phyloP scores from a whole-genome alignment of 2,329 filamentous ascomycete genomes.

The Trichophyton benhamiae region DNA sequence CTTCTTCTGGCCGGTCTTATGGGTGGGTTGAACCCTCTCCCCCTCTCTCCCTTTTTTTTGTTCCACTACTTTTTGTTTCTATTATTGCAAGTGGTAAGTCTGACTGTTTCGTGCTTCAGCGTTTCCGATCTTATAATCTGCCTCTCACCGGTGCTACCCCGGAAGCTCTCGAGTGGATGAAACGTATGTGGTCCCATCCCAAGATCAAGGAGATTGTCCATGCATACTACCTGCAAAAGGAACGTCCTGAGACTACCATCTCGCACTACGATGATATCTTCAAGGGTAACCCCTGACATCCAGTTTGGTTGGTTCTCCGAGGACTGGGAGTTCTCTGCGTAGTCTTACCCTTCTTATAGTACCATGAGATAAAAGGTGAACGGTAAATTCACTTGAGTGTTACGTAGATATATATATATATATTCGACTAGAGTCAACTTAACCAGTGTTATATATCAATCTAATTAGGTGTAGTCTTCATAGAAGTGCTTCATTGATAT shows the following conservation, averaged over 20 bases:
- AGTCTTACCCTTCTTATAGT: not conserved
- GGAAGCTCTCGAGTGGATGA: conserved; percentile 23
- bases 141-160: conserved; percentile 18
- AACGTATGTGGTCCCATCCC: conserved; percentile 25
- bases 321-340: conserved; percentile 20
- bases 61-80: not conserved
- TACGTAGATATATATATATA: no score
- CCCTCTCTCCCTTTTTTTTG: not conserved
- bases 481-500: no score
- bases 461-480: no score
- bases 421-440: no score
- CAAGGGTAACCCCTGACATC: conserved; percentile 17
- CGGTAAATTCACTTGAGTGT: no score
- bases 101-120: conserved; percentile 14
- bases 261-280: conserved; percentile 24
- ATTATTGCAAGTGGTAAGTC: not conserved
- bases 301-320: conserved; percentile 19
- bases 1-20: conserved; percentile 29
- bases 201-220: conserved; percentile 15
- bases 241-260: conserved; percentile 20
- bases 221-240: conserved; percentile 21
- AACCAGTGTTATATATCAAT: no score
- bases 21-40: conserved; percentile 21
- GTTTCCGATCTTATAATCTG: conserved; percentile 24
- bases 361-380: no score